Conservation (phyloP, 257 asterid genomes). For the Scutellaria baicalensis region DNA sequence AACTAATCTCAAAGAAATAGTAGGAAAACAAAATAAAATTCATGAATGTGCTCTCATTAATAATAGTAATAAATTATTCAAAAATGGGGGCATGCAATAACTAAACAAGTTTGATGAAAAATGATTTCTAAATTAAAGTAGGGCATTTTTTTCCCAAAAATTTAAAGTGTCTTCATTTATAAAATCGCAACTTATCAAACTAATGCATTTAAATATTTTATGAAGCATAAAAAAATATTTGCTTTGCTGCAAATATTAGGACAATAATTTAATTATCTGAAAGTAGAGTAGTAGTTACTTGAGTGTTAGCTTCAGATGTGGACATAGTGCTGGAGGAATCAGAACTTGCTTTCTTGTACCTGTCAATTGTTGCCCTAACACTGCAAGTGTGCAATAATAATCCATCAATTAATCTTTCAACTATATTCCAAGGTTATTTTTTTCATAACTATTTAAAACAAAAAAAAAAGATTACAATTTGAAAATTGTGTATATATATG, state of each 20-base stretch:
- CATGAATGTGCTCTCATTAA: no score
- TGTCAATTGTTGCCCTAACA: slow-evolving; percentile 82
- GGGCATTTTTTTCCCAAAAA: no score
- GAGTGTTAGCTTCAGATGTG: slow-evolving; percentile 82
- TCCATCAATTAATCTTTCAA: no score
- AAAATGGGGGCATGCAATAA: no score
- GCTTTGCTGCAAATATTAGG: no score
- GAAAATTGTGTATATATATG: neutral
- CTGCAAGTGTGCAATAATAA: slow-evolving; percentile 32
- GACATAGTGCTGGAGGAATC: slow-evolving; percentile 62
- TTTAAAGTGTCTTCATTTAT: no score
- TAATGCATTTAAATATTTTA: neutral
- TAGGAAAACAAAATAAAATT: no score
- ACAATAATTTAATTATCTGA: neutral
- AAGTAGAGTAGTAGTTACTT: slow-evolving; percentile 26
- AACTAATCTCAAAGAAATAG: neutral
- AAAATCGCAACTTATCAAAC: neutral
- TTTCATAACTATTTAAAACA: neutral
- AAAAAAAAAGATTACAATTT: neutral
- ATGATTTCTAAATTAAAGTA: no score
- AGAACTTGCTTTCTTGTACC: slow-evolving; percentile 74
- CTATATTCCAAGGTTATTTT: no score
- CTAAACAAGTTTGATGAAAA: no score
- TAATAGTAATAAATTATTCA: no score
- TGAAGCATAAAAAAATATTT: neutral